Conservation (phyloP, 2,329 filamentous ascomycete genomes). For the Sclerotinia trifoliorum region DNA sequence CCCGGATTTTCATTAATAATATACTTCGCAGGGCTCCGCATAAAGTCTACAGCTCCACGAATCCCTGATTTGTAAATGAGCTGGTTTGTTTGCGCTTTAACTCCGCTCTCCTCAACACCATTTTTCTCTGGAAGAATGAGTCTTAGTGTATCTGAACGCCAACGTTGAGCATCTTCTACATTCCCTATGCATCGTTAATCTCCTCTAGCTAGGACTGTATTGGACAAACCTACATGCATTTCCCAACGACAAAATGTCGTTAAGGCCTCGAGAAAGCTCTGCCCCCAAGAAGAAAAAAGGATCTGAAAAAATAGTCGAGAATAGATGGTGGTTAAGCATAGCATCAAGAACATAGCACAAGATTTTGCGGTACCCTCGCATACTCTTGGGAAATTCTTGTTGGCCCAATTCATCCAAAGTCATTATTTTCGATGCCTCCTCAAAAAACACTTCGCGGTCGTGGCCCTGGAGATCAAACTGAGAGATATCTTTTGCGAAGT, state of each 20-base stretch:
- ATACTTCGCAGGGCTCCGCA: background rate
- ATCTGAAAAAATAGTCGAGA: background rate
- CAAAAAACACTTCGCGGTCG: background rate
- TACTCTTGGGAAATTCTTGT: background rate
- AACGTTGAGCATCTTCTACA: background rate
- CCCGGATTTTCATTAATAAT: background rate
- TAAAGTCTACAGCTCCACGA: background rate
- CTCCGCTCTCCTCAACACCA: background rate
- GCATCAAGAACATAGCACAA: fast-evolving
- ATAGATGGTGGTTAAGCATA: background rate
- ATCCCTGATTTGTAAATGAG: background rate
- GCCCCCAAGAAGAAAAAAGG: background rate
- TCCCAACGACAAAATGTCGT: background rate
- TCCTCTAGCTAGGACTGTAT: too few relatives aligned
- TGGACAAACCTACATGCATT: background rate
- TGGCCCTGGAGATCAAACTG: background rate
- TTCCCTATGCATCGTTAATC: background rate
- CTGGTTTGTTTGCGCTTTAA: background rate
- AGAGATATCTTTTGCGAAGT: background rate
- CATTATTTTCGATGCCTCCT: background rate
- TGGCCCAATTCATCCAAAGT: background rate
- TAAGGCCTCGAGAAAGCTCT: background rate
- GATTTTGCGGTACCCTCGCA: fast-evolving
- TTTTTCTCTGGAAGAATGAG: background rate
- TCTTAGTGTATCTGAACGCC: background rate